Base-by-base conservation (phyloP, 306 rosid species). In the Vigna trinervia region DNA sequence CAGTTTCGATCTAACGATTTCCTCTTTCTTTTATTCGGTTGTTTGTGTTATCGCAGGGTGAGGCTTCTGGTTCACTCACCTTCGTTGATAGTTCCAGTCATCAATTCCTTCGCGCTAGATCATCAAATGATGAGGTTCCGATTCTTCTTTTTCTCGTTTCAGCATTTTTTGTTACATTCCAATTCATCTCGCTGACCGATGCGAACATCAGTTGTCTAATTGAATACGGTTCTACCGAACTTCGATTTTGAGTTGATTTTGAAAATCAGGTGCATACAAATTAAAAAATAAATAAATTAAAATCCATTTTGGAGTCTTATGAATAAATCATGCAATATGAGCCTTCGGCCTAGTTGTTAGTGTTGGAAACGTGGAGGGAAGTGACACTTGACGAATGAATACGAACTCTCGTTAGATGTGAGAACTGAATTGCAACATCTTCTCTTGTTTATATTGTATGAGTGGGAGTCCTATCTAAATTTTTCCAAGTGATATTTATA, bases 11-110 rank as follows among this genome's bases (percentile, higher is more conserved):
- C 89, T 79, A 38, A 72, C 75, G 22, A 39, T 66, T 75, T 66
- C 12, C 34, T 9, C 46, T 57, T 71, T 71, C 14, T 65, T 73
- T 76, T 72, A 76, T 85, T 80, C 45, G 58, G 10, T 51, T 76
- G 26, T 71, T 19, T 76, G 59, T 45, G 28, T 32, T 38, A 5
- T 61, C 20, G 20, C 51, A 86, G 89, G 79, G 85, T 3, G 83
- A 86, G 39, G 69, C 69, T 76, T 82, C 84, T 73, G 84, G 85
- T 82, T 82, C 89, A 2, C 78, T 80, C 62, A 53, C 80, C 76
- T 80, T 86, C 64, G 41, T 86, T 52, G 89, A 86, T 67, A 45
- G 76, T 41, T 45, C 76, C 5, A 32, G 15, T 54, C 32, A 68
- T 53, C 83, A 76, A 76, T 86, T 76, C 78, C 45, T 86, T 82